Conservation (phyloP, 805 yeast species). For the Metschnikowia rubicola region DNA sequence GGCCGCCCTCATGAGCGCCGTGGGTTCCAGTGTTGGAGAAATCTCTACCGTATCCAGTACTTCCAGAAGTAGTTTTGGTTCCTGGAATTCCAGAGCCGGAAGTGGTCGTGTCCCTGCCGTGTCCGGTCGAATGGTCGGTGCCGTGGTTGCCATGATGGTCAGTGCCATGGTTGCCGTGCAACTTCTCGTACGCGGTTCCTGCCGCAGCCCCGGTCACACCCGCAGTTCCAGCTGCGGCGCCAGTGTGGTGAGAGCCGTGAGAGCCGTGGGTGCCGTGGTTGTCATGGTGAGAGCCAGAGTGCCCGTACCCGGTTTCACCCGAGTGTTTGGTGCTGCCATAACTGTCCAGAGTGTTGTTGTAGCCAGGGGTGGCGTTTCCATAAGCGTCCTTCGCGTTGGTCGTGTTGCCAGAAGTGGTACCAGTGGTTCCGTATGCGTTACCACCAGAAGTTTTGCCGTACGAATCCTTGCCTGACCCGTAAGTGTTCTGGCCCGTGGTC, state of each 20-base stretch:
- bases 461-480: conserved; percentile 13
- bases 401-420: conserved; percentile 7
- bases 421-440: conserved; percentile 14
- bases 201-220: conserved; percentile 13
- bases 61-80: conserved; percentile 1
- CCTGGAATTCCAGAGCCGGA: background rate
- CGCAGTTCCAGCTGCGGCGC: conserved; percentile 16
- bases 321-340: conserved; percentile 1
- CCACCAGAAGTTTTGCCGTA: conserved; percentile 15
- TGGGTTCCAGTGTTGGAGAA: background rate
- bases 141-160: background rate
- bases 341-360: background rate
- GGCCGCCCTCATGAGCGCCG: background rate
- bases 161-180: conserved; percentile 2
- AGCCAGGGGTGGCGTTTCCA: conserved; percentile 8
- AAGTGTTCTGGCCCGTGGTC: conserved; percentile 4
- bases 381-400: conserved; percentile 10
- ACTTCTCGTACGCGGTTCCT: conserved; percentile 13
- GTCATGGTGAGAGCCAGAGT: conserved; percentile 6
- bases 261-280: conserved; percentile 7
- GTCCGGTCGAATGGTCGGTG: background rate
- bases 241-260: conserved; percentile 3
- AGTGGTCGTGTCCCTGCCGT: background rate
- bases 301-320: background rate
- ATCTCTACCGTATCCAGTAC: conserved; percentile 4